phyloP scores from a whole-genome alignment of 2,329 filamentous ascomycete genomes.

The Xylariaceae sp. region DNA sequence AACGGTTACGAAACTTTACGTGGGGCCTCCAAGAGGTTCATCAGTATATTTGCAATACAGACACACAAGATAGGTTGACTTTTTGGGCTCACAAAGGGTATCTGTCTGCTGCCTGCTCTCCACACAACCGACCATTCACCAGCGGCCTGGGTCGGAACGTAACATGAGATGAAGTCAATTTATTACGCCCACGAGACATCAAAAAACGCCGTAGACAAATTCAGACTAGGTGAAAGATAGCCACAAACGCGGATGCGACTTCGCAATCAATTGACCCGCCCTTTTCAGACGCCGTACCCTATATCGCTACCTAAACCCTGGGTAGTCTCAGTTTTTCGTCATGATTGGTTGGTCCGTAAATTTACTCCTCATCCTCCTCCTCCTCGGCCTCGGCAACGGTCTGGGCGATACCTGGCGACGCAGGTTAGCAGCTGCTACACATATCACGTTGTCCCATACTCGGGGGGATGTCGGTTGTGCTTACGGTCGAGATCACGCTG shows the following conservation, averaged over 20 bases:
- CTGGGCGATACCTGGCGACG: conserved; percentile 80
- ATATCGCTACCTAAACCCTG: conserved; percentile 29
- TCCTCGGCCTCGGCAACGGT: conserved; percentile 70
- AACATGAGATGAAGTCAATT: background rate
- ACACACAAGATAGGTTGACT: no score
- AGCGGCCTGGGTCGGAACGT: background rate
- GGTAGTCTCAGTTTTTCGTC: conserved; percentile 18
- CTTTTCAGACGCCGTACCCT: conserved; percentile 32
- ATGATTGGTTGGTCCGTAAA: conserved; percentile 5
- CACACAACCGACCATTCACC: background rate
- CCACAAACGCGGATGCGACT: conserved; percentile 16
- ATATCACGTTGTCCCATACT: conserved; percentile 75
- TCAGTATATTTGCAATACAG: no score
- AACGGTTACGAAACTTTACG: no score
- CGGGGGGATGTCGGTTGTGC: background rate
- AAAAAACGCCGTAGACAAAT: conserved; percentile 2
- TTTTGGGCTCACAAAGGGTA: background rate
- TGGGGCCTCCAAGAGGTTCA: no score
- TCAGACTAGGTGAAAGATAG: conserved; percentile 1
- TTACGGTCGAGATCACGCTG: background rate
- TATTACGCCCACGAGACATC: background rate
- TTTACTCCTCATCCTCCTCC: conserved; percentile 59
- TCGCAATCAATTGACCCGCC: conserved; percentile 24
- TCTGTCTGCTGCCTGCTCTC: background rate
- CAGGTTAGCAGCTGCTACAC: no score